Percentiles rank a stretch among this genome's conserved stretches.
Conservation (phyloP, 1,284 basidiomycete species). For the Ceratobasidium sp. region DNA sequence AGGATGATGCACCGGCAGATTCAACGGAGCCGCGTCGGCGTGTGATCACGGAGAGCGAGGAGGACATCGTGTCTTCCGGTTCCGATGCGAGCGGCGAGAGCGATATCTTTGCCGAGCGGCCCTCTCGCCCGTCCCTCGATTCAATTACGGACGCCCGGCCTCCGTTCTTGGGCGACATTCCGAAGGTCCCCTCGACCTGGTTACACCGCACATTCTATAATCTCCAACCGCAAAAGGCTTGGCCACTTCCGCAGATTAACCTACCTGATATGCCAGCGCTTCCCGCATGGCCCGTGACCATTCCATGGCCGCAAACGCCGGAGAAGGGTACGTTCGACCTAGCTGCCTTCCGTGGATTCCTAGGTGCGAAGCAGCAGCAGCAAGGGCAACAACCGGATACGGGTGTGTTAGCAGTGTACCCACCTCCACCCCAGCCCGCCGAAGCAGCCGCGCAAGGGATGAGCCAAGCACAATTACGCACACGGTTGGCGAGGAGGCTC, state of each 20-base stretch:
- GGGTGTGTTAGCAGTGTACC: slow-evolving; percentile 48
- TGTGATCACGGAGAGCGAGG: slow-evolving; percentile 59
- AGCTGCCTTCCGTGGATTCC: slow-evolving; percentile 56
- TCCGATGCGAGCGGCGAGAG: slow-evolving; percentile 48
- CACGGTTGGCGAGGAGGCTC: slow-evolving; percentile 56
- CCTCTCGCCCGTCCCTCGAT: slow-evolving; percentile 39
- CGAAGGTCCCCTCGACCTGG: slow-evolving; percentile 73
- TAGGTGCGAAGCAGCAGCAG: slow-evolving; percentile 54
- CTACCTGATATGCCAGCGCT: slow-evolving; percentile 72
- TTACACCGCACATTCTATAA: slow-evolving; percentile 81
- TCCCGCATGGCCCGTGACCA: slow-evolving; percentile 52
- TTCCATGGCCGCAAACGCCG: slow-evolving; percentile 67
- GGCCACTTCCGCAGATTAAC: slow-evolving; percentile 66
- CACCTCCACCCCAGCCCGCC: slow-evolving; percentile 34
- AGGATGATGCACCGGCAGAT: slow-evolving; percentile 63
- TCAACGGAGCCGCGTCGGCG: neutral
- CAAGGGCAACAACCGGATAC: slow-evolving; percentile 36
- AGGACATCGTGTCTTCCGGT: slow-evolving; percentile 51
- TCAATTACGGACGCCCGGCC: slow-evolving; percentile 40
- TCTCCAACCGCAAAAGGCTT: slow-evolving; percentile 69
- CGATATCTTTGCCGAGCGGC: slow-evolving; percentile 34
- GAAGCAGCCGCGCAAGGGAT: slow-evolving; percentile 48
- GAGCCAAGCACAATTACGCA: slow-evolving; percentile 47
- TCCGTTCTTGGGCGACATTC: slow-evolving; percentile 37
- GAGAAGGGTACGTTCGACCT: slow-evolving; percentile 59